Base-by-base conservation (phyloP, 176 grass and related monocot genomes). In the Phoenix dactylifera region DNA sequence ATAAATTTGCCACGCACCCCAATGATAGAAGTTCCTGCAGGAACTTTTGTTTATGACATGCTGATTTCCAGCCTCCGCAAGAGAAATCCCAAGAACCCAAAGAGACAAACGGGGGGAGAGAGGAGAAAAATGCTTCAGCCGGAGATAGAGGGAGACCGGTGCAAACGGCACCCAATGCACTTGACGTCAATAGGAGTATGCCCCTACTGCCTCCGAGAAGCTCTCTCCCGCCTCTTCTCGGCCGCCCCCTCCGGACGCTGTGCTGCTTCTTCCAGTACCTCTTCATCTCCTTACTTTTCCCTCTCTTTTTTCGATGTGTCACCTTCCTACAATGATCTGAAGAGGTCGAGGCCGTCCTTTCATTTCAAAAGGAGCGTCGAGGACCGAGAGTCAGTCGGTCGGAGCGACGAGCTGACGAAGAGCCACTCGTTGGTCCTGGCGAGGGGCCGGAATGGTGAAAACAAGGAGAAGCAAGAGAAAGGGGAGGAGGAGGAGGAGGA, bases 361-460 rank as follows among this genome's bases (percentile, higher is more conserved):
- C 59, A 66, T 25, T 59, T 90, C 74, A 51, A 79, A 65, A 15
- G 73, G 35, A 5, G 26, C 7, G 24, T 63, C 32, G 32, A 35
- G 32, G 32, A 35, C 1, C 32, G 32, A 9, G 32, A 35, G 32
- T 35, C 9, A 1, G 32, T 35, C 32, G 7, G 6, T 35, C 32
- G 7, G 32, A 35, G 6, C 50, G 52, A 39, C 1, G 28, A 15
- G 78, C 78, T 78, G 35, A 23, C 26, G 19, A 66, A 81, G 54
- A 79, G 82, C 25, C 58, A 65, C 65, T 83, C 86, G 44, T 57
- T 75, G 60, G 44, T 82, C 65, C 64, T 62, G 10, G 70, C 70
- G 55, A 49, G 18, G 4, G 19, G 58, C 62, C 48, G 58, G 52
- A 63, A 44, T 55, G 75, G 83, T 29, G 76, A 69, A 26, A 61